Evolutionary conservation across 164 flowering plant genomes (phyloP), one percentile per base, ranked within the genome.

Genomic region (Vitis cinerea): DNA sequence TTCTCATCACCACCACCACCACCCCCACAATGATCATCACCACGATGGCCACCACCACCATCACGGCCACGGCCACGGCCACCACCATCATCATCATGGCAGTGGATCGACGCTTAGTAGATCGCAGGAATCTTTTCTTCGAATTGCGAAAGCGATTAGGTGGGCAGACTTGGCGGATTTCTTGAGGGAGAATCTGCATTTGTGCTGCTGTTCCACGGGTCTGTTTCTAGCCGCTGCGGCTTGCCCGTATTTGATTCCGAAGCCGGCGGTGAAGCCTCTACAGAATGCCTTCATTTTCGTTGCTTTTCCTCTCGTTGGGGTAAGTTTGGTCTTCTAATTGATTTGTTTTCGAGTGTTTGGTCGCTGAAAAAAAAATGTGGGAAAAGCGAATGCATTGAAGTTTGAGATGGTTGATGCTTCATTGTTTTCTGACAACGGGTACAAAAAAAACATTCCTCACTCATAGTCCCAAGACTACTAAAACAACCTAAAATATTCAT

Each of bases 221-320:
- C 53, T 91, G 73, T 88, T 95, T 67, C 69, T 93, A 0, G 80
- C 83, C 29, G 97, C 97, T 9, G 93, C 90, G 27, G 86, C 69
- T 73, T 95, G 88, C 72, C 97, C 99, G 67, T 83, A 87, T 69
- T 60, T 90, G 53, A 48, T 89, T 8, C 91, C 96, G 11, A 87
- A 78, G 61, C 77, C 86, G 0, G 75, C 68, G 0, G 84, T 67
- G 54, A 89, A 84, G 85, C 83, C 80, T 69, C 31, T 90, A 6
- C 99, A 91, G 78, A 87, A 85, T 31, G 73, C 77, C 8, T 68
- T 89, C 70, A 82, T 88, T 68, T 51, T 78, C 50, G 30, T 85
- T 19, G 97, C 90, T 4, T 95, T 95, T 67, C 98, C 98, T 61
- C 88, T 93, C 8, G 99, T 95, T 51, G 99, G 98, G 81, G 99